Evolutionary conservation across 192 early-diverging fungal genomes (phyloP).

Genomic region (Coemansia sp.): DNA sequence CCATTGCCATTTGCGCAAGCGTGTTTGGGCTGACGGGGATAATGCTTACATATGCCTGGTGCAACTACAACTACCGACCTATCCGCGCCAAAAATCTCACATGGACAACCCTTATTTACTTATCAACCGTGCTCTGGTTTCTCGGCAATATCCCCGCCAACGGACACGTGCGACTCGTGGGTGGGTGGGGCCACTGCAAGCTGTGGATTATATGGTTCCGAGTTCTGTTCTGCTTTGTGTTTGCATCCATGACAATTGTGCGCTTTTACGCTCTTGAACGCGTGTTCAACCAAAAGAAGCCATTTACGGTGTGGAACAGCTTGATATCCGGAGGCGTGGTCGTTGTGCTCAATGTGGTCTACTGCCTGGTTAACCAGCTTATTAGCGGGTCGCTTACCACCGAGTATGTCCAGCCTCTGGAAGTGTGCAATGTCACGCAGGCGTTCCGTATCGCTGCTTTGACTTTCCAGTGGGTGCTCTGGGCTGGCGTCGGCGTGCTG

Average conservation of each 20-base stretch:
- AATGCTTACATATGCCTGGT: constrained; percentile 32
- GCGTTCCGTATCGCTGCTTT: constrained; percentile 23
- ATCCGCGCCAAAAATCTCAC: constrained; percentile 45
- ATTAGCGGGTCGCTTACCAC: constrained; percentile 14
- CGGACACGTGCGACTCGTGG: constrained; percentile 32
- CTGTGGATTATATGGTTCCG: constrained; percentile 48
- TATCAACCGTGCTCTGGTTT: constrained; percentile 43
- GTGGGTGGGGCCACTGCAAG: constrained; percentile 35
- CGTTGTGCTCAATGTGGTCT: constrained; percentile 14
- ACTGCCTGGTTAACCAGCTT: constrained; percentile 24
- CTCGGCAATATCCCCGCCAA: constrained; percentile 36
- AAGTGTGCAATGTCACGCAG: constrained; percentile 19
- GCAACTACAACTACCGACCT: constrained; percentile 43
- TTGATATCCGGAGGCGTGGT: constrained; percentile 8
- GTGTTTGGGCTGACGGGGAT: constrained; percentile 31
- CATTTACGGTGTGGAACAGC: constrained; percentile 24
- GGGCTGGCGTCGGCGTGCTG: constrained; percentile 21
- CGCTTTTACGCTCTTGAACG: constrained; percentile 46
- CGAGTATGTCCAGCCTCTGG: neutral
- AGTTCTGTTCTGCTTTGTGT: constrained; percentile 36
- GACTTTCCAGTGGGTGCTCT: constrained; percentile 28
- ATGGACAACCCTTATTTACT: constrained; percentile 33
- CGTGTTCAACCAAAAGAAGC: constrained; percentile 49
- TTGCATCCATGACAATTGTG: constrained; percentile 31
- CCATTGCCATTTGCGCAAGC: constrained; percentile 17